Percentiles rank a stretch among this genome's conserved stretches.
These are phyloP conservation scores for Fistulinella staudtii DNA, from an alignment of 1,284 basidiomycete species.

Conservation along the genomic window DNA sequence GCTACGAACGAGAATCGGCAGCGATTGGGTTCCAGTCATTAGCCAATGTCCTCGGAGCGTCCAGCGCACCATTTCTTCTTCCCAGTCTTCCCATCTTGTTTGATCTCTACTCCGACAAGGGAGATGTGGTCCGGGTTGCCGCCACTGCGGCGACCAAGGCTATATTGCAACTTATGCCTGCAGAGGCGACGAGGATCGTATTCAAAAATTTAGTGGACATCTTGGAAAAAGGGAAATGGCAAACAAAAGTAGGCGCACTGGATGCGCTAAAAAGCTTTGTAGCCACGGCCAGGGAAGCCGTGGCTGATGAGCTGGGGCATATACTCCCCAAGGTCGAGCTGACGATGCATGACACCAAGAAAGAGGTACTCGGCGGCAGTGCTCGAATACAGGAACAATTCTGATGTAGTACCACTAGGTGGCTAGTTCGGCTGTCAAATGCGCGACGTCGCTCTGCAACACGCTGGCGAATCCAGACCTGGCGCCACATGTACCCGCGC, in stretches of 20 bases:
- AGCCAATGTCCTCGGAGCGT: conserved; percentile 66
- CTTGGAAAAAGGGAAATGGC: conserved; percentile 89
- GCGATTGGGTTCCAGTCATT: conserved; percentile 83
- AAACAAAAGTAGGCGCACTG: conserved; percentile 90
- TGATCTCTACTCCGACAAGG: conserved; percentile 92
- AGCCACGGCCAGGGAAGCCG: conserved; percentile 68
- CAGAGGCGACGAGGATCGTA: conserved; percentile 76
- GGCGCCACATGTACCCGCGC: conserved; percentile 81
- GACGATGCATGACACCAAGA: conserved; percentile 97
- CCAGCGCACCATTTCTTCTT: conserved; percentile 80
- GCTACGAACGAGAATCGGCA: conserved; percentile 89
- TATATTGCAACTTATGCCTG: conserved; percentile 81
- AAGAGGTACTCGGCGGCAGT: conserved; percentile 59
- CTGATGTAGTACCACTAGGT: conserved; percentile 53
- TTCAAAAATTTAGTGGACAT: conserved; percentile 72
- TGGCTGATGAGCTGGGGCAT: conserved; percentile 80
- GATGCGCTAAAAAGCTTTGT: conserved; percentile 82
- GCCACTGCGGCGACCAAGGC: conserved; percentile 82
- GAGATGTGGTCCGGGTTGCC: conserved; percentile 84
- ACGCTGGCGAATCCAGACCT: conserved; percentile 96
- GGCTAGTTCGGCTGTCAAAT: conserved; percentile 84
- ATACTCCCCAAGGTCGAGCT: conserved; percentile 86
- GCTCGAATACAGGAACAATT: background rate
- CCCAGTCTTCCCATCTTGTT: conserved; percentile 77
- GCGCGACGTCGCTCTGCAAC: conserved; percentile 88